phyloP scores from a whole-genome alignment of 345 rosid species.

The rapeseed (Brassica napus) region Da-Ae NC_063445.1:1805001-1805500 shows the following conservation, averaged over 20 bases:
- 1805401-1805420: slow-evolving; percentile 32
- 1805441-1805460: slow-evolving; percentile 23
- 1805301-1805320: slow-evolving; percentile 18
- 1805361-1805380: slow-evolving; percentile 33
- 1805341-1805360: slow-evolving; percentile 30
- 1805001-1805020: slow-evolving; percentile 16
- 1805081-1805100: no score
- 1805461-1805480: slow-evolving; percentile 56
- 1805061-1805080: no score
- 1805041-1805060: no score
- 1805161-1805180: no score
- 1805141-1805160: no score
- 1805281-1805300: slow-evolving; percentile 17
- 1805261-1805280: no score
- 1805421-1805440: background rate
- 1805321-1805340: no score
- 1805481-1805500: slow-evolving; percentile 74
- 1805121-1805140: no score
- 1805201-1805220: no score
- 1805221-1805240: slow-evolving; percentile 38
- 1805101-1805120: no score
- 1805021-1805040: background rate
- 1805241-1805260: no score
- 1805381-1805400: slow-evolving; percentile 38
- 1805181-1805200: no score